A percentile compares a stretch with the other conserved stretches of the same genome.
Evolutionary conservation across 1,284 basidiomycete genomes (phyloP).

Genomic region (Psilocybe mexicana): DNA sequence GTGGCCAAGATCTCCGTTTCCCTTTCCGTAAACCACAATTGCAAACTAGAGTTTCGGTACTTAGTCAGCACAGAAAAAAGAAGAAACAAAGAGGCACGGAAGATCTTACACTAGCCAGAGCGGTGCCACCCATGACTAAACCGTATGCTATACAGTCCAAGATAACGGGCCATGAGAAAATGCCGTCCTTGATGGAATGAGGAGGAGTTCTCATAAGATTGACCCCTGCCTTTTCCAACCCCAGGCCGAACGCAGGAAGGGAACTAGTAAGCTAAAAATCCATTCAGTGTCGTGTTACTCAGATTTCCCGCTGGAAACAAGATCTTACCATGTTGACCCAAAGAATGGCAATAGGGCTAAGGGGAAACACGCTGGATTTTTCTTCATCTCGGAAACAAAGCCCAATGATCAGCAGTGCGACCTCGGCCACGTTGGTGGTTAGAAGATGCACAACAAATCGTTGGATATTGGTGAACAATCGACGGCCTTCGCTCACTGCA

Average conservation of each 20-base stretch:
- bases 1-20: conserved; percentile 46
- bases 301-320: too few relatives aligned
- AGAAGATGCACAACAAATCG: conserved; percentile 50
- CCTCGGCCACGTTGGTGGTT: conserved; percentile 63
- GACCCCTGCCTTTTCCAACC: conserved; percentile 54
- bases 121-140: conserved; percentile 58
- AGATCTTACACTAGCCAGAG: conserved; percentile 37
- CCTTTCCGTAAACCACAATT: conserved; percentile 55
- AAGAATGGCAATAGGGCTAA: conserved; percentile 66
- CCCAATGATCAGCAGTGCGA: conserved; percentile 60
- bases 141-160: conserved; percentile 67
- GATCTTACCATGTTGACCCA: conserved; percentile 50
- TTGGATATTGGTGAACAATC: conserved; percentile 47
- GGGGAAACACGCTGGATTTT: conserved; percentile 63
- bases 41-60: conserved; percentile 37
- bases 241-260: conserved; percentile 60
- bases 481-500: conserved; percentile 66
- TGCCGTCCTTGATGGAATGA: conserved; percentile 45
- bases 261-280: conserved; percentile 41
- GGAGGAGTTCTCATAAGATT: conserved; percentile 64
- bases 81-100: neutral
- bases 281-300: neutral
- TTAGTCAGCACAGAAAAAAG: neutral
- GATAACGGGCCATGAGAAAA: conserved; percentile 51
- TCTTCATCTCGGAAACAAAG: conserved; percentile 64